Evolutionary conservation across 106 monocot species (phyloP), one percentile per base, ranked within the genome.

Genomic region (Agapanthus africanus): DNA sequence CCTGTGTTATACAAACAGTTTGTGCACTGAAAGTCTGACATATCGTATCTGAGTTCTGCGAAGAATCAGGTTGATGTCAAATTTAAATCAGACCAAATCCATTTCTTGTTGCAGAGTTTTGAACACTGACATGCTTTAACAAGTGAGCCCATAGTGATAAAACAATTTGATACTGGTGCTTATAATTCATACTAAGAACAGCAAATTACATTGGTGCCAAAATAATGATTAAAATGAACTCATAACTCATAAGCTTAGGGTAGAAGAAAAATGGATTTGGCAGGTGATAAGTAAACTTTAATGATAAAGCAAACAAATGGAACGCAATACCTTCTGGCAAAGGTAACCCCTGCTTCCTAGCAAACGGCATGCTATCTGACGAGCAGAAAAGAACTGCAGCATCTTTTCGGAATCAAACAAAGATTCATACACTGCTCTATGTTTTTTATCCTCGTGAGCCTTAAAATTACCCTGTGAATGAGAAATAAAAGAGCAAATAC

Each of bases 251-350:
- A n/a, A n/a, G n/a, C n/a, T n/a, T n/a, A 44, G 13, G 44, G 44
- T 50, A 11, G 22, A n/a, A n/a, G 50, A n/a, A 50, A 50, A 50
- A n/a, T 21, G 2, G 1, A 8, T 7, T 50, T 27, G 25, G 56
- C 1, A 30, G 26, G 56, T 4, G 56, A 11, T 2, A 30, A 3
- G 56, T n/a, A n/a, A n/a, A n/a, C n/a, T n/a, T n/a, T n/a, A n/a
- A n/a, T n/a, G n/a, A n/a, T n/a, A n/a, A n/a, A n/a, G n/a, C n/a
- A n/a, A n/a, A n/a, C n/a, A n/a, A n/a, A n/a, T n/a, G n/a, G n/a
- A n/a, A n/a, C n/a, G n/a, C n/a, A n/a, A n/a, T n/a, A 93, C 93
- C 87, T 90, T 90, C 68, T 87, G 87, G 79, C 93, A 93, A 73
- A 93, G 87, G 59, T 93, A 80, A 52, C 84, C 90, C 52, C 81